phyloP scores from a whole-genome alignment of 2,329 filamentous ascomycete genomes.

The Pseudogymnoascus sp. region DNA sequence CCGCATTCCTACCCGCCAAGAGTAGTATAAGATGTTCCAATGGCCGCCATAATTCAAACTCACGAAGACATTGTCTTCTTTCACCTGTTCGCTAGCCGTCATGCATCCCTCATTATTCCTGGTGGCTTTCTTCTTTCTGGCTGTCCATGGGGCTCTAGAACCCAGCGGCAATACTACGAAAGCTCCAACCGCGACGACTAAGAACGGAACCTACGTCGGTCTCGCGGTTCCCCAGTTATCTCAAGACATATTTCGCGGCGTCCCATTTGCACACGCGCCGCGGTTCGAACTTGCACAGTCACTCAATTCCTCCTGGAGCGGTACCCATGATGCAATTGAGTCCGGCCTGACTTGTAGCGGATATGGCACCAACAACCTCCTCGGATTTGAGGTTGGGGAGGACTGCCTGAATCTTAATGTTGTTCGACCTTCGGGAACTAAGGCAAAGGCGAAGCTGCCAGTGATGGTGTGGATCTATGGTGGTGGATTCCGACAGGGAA shows the following conservation, averaged over 20 bases:
- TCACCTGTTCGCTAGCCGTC: background rate
- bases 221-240: constrained; percentile 7
- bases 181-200: background rate
- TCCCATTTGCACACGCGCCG: constrained; percentile 14
- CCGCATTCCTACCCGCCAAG: background rate
- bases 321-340: constrained; percentile 4
- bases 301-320: background rate
- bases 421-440: constrained; percentile 28
- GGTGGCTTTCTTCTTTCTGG: background rate
- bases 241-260: constrained; percentile 14
- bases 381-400: constrained; percentile 30
- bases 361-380: constrained; percentile 8
- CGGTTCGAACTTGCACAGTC: constrained; percentile 10
- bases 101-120: background rate
- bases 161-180: background rate
- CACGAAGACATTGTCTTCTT: background rate
- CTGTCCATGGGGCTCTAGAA: background rate
- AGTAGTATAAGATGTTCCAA: background rate
- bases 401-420: constrained; percentile 48
- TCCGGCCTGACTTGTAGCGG: background rate
- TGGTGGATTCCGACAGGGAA: constrained; percentile 51
- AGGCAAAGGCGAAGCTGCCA: constrained; percentile 31
- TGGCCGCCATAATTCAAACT: background rate
- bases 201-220: background rate
- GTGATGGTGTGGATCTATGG: constrained; percentile 57